Base-by-base conservation (phyloP, 2,329 filamentous ascomycete genomes). In the Aspergillus chevalieri region DNA sequence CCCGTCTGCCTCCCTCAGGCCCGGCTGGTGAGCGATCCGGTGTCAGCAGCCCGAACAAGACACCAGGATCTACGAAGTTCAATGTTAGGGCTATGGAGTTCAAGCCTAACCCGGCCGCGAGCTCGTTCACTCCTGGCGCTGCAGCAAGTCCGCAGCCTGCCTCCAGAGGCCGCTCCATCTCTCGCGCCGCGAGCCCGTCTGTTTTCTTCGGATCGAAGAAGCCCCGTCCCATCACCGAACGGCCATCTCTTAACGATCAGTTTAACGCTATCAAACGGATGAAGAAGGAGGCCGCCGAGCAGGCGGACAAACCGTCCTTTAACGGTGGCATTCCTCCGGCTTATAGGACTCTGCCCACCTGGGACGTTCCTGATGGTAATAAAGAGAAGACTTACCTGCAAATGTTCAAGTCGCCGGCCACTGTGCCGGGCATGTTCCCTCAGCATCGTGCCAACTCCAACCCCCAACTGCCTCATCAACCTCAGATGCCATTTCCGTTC, bases 271-370 rank as follows among this genome's bases (percentile, higher is more conserved):
- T 87, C 56, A 79, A 90, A 47, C 83, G 89, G 48, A 77, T 89
- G 65, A 84, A 84, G 65, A 89, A 89, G 66, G 79, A 81, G 52
- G 70, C 67, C 19, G 68, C 75, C n/a, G 71, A 70, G 41, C 74
- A 78, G 44, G 73, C 75, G 48, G 68, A 72, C 3, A 78, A 79
- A 58, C 90, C 85, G 76, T 78, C 83, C 33, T 80, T 83, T 50
- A 95, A 93, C 62, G 85, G 84, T 43, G 90, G 89, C n/a, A 81
- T 96, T 47, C 86, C 86, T 34, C 86, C 86, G 24, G 84, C 92
- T 3, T 96, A 86, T 68, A 85, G 89, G 59, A 97, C 93, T 1
- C 76, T 78, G 9, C 90, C 90, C 0, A 91, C 86, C 0, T 98
- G 93, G 92, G 84, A 86, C 52, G 82, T 84, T 52, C 72, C 83